Conservation (phyloP, 1,284 basidiomycete genomes). For the Sphaerobolus stellatus region DNA sequence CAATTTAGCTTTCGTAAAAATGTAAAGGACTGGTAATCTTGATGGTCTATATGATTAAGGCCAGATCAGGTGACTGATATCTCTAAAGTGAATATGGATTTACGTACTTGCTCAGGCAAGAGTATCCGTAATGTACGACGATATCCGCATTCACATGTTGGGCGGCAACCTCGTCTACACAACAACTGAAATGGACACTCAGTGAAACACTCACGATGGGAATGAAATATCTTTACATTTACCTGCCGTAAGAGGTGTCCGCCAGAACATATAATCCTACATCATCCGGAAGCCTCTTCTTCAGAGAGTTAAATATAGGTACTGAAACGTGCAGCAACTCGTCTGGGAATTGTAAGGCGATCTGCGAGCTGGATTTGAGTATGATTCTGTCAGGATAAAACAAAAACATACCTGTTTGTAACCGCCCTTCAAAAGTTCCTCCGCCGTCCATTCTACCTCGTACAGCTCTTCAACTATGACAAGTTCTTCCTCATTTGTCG, state of each 20-base stretch:
- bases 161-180: conserved; percentile 95
- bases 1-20: conserved; percentile 71
- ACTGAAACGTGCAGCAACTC: conserved; percentile 88
- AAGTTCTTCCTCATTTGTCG: conserved; percentile 28
- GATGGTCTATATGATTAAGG: conserved; percentile 39
- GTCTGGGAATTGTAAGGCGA: conserved; percentile 95
- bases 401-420: conserved; percentile 55
- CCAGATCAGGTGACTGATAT: conserved; percentile 7
- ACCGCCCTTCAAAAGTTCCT: conserved; percentile 49
- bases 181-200: conserved; percentile 65
- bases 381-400: conserved; percentile 5
- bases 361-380: conserved; percentile 40
- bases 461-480: conserved; percentile 52
- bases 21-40: conserved; percentile 80
- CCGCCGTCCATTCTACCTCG: conserved; percentile 57
- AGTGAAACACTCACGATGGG: too few relatives aligned
- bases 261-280: conserved; percentile 87
- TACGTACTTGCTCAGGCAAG: conserved; percentile 86
- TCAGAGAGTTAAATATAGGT: conserved; percentile 77
- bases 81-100: background rate
- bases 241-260: conserved; percentile 97
- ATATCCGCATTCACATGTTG: conserved; percentile 92
- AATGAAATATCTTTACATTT: conserved; percentile 26
- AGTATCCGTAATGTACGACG: conserved; percentile 95
- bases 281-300: conserved; percentile 46